Conservation (phyloP, 108 stramenopile genomes). For the Skeletonema marinoi region DNA sequence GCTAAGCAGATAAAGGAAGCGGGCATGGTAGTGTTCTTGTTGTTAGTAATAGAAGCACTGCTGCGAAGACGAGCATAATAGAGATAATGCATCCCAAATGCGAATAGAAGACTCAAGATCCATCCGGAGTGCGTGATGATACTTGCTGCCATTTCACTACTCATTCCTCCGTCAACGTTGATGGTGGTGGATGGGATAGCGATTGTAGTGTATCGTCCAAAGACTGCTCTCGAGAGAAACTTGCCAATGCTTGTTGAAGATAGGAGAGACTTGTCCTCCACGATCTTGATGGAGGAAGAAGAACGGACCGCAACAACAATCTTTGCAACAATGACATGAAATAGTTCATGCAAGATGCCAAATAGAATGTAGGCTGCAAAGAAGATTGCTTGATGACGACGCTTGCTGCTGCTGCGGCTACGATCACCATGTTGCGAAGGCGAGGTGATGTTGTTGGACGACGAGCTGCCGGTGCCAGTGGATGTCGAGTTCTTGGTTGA, state of each 20-base stretch:
- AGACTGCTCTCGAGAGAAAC: slow-evolving; percentile 15
- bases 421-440: no score
- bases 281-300: background rate
- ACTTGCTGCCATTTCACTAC: background rate
- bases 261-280: background rate
- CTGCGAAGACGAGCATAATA: background rate
- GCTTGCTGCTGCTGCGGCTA: no score
- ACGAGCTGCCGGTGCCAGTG: no score
- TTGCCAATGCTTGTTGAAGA: slow-evolving; percentile 10
- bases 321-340: slow-evolving; percentile 48
- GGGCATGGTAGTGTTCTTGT: background rate
- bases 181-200: background rate
- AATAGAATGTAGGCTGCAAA: slow-evolving; percentile 55
- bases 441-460: no score
- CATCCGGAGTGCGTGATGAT: slow-evolving; percentile 62
- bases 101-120: slow-evolving; percentile 54
- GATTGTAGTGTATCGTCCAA: slow-evolving; percentile 29
- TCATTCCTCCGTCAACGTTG: background rate
- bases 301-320: background rate
- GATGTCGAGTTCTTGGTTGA: no score
- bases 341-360: slow-evolving; percentile 60
- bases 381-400: background rate
- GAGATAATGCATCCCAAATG: slow-evolving; percentile 19
- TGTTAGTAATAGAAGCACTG: background rate
- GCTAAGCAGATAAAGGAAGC: no score